Conservation (phyloP, 2,329 filamentous ascomycete species). For the Ophiostoma sp. region DNA sequence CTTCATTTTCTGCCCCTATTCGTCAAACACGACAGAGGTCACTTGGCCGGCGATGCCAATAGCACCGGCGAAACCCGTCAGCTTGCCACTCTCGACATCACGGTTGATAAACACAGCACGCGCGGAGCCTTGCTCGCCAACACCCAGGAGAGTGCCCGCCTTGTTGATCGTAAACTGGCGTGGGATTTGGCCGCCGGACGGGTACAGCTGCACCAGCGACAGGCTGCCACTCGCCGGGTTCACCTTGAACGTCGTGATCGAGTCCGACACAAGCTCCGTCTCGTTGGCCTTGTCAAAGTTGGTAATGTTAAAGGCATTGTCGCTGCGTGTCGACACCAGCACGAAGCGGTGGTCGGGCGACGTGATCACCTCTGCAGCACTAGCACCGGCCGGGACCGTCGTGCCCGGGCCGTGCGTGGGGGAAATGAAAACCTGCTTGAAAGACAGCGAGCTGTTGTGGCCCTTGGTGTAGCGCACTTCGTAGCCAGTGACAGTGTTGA, state of each 20-base stretch:
- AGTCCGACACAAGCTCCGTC: slow-evolving; percentile 52
- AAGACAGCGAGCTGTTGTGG: slow-evolving; percentile 37
- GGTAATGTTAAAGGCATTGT: slow-evolving; percentile 47
- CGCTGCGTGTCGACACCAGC: slow-evolving; percentile 62
- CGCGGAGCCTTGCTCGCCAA: slow-evolving; percentile 57
- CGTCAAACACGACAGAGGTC: slow-evolving; percentile 45
- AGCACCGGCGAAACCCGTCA: slow-evolving; percentile 44
- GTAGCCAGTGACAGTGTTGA: slow-evolving; percentile 53
- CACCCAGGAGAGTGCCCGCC: slow-evolving; percentile 57
- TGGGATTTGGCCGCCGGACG: slow-evolving; percentile 59
- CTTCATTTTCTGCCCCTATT: slow-evolving; percentile 29
- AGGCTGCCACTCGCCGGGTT: slow-evolving; percentile 50
- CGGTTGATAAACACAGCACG: slow-evolving; percentile 58
- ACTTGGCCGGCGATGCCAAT: slow-evolving; percentile 41
- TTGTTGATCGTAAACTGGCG: slow-evolving; percentile 63
- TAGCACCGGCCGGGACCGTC: slow-evolving; percentile 38
- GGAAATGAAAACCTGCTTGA: slow-evolving; percentile 44
- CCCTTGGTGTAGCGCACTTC: slow-evolving; percentile 45
- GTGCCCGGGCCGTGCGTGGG: slow-evolving; percentile 44
- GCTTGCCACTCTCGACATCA: slow-evolving; percentile 52
- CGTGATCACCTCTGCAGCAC: slow-evolving; percentile 52
- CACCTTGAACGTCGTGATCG: slow-evolving; percentile 58
- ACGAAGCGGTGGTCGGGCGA: slow-evolving; percentile 58
- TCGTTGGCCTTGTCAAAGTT: slow-evolving; percentile 42
- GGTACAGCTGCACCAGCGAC: slow-evolving; percentile 50